phyloP scores from a whole-genome alignment of 1,284 basidiomycete species.

The Trichosporon faecale region DNA sequence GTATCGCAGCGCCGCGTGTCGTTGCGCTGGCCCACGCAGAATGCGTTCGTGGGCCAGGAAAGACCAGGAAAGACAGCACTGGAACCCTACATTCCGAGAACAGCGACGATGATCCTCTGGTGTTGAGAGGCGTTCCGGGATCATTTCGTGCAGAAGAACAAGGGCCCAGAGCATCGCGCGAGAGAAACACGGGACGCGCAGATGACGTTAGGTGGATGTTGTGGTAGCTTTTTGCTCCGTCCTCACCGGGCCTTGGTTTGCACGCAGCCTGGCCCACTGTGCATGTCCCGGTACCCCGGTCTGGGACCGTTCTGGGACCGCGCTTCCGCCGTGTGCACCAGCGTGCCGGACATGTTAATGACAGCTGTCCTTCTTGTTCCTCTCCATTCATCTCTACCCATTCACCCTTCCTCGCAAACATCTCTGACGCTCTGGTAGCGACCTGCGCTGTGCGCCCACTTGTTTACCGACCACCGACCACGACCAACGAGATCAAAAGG shows the following conservation, averaged over 20 bases:
- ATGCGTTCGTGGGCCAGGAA: no score
- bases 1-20: not conserved
- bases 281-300: no score
- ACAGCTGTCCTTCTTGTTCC: not conserved
- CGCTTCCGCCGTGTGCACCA: not conserved
- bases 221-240: not conserved
- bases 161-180: not conserved
- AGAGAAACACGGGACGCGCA: conserved; percentile 5
- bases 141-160: no score
- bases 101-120: not conserved
- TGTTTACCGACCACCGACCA: not conserved
- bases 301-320: no score
- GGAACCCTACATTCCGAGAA: no score
- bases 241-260: not conserved
- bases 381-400: not conserved
- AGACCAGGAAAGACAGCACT: not conserved
- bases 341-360: not conserved
- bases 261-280: not conserved
- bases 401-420: not conserved
- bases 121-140: no score
- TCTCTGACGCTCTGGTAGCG: not conserved
- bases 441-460: not conserved
- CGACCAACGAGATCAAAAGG: not conserved
- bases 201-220: not conserved
- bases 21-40: no score